Base-by-base conservation (phyloP, 2,329 filamentous ascomycete genomes). In the Xylaria sp. region DNA sequence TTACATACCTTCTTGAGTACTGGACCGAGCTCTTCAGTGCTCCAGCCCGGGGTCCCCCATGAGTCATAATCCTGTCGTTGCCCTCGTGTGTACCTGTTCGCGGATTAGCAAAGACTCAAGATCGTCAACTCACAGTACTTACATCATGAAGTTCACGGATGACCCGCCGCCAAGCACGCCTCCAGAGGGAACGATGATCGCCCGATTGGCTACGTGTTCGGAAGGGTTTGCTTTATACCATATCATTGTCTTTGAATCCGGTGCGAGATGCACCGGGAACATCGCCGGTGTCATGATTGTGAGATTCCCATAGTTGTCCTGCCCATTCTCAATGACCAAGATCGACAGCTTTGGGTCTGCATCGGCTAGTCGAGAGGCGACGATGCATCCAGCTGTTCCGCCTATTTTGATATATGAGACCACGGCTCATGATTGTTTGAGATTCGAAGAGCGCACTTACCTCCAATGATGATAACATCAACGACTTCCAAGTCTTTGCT, bases 151-250 rank as follows among this genome's bases (percentile, higher is more conserved):
- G 60, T 81, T 81, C 44, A 80, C 78, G 2, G 77, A 77, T 0
- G 75, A 78, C 7, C 82, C 83, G 16, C 83, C 83, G 19, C 83
- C 83, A 0, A 86, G 73, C 0, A 78, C 76, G 18, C 80, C 79
- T 4, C 75, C 76, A 3, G 66, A 64, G 0, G 74, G 74, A 1
- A 79, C 72, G 13, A 77, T 71, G 1, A 70, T 73, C 58, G 76
- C 75, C n/a, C 80, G 72, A 11, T 76, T 74, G 51, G 75, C 77
- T 2, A 84, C 74, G 19, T 79, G 67, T 30, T 66, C 56, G 8
- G 67, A 67, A 48, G 65, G 66, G 13, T 48, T 61, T 2, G 66
- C 57, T 63, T 80, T 74, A 68, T 83, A 83, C 68, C 84, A 83
- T 23, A 80, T 55, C n/a, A 59, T 66, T 57, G 61, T 67, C 6